A percentile compares a stretch with the other conserved stretches of the same genome.
Conservation (phyloP, 352 stramenopile species). For the Globisporangium paddicum region DNA sequence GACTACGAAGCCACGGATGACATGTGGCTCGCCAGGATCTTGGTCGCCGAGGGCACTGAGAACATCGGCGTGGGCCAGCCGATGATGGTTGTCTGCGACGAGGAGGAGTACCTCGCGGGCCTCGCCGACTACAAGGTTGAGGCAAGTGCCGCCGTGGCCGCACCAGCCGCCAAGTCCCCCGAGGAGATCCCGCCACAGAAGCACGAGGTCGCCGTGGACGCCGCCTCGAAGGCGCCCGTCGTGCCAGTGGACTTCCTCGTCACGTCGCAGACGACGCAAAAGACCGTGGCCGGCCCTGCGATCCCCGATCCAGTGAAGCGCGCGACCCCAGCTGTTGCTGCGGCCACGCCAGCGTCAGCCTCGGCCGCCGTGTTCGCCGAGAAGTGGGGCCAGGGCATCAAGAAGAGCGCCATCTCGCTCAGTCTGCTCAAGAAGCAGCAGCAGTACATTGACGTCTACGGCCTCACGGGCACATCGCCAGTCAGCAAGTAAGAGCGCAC, state of each 20-base stretch:
- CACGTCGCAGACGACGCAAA: slow-evolving; percentile 56
- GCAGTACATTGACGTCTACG: slow-evolving; percentile 78
- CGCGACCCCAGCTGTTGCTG: slow-evolving; percentile 15
- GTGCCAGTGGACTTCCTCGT: slow-evolving; percentile 58
- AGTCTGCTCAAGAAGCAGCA: slow-evolving; percentile 85
- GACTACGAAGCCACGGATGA: slow-evolving; percentile 99
- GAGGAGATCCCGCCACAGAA: slow-evolving; percentile 70
- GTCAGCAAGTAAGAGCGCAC: slow-evolving; percentile 36
- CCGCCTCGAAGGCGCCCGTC: slow-evolving; percentile 14
- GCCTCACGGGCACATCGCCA: slow-evolving; percentile 76
- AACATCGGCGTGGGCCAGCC: slow-evolving; percentile 91
- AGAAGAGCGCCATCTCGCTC: slow-evolving; percentile 77
- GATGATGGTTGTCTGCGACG: slow-evolving; percentile 96
- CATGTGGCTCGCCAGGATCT: slow-evolving; percentile 95
- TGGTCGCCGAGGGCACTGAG: slow-evolving; percentile 86
- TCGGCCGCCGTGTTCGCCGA: slow-evolving; percentile 37
- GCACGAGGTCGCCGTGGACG: slow-evolving; percentile 51
- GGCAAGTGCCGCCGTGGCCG: slow-evolving; percentile 22
- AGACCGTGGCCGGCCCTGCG: slow-evolving; percentile 33
- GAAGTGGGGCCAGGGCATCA: slow-evolving; percentile 76
- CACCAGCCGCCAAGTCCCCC: slow-evolving; percentile 33
- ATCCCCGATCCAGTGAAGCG: slow-evolving; percentile 25
- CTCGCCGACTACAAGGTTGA: slow-evolving; percentile 80
- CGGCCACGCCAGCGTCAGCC: slow-evolving; percentile 14
- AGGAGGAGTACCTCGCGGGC: slow-evolving; percentile 62